A percentile compares a stretch with the other conserved stretches of the same genome.
Evolutionary conservation across 2,329 filamentous ascomycete species (phyloP).

Genomic region (Ambrosiella cleistominuta): DNA sequence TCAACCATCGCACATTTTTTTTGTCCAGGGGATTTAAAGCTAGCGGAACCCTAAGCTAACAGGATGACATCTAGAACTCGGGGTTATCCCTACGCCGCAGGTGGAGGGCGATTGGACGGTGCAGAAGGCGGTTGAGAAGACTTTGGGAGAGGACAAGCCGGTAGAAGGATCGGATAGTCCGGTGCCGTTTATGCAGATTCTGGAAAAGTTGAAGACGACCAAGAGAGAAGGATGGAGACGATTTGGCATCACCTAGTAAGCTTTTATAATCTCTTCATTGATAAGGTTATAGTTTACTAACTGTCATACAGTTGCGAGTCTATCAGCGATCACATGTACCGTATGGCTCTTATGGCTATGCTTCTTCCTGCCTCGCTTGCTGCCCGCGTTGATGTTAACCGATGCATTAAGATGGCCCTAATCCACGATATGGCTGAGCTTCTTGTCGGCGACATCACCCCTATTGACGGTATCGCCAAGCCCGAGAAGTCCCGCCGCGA

Average conservation of each 20-base stretch:
- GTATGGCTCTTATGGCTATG: slow-evolving; percentile 94
- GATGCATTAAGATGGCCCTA: slow-evolving; percentile 88
- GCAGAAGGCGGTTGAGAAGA: slow-evolving; percentile 14
- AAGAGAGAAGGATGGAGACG: slow-evolving; percentile 92
- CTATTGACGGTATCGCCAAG: slow-evolving; percentile 71
- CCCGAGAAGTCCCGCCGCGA: slow-evolving; percentile 79
- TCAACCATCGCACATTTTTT: too few relatives aligned
- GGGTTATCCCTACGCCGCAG: slow-evolving; percentile 15
- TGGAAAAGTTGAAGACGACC: slow-evolving; percentile 87
- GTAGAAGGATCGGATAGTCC: slow-evolving; percentile 50
- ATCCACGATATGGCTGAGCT: slow-evolving; percentile 96
- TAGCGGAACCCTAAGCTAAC: not conserved
- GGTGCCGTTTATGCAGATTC: slow-evolving; percentile 81
- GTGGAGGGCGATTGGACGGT: slow-evolving; percentile 17
- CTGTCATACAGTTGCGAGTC: slow-evolving; percentile 50
- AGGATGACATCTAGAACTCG: slow-evolving; percentile 14
- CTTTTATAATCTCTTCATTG: not conserved
- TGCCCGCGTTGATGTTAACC: slow-evolving; percentile 53
- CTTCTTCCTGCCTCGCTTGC: slow-evolving; percentile 63
- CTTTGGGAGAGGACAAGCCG: slow-evolving; percentile 23
- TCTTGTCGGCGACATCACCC: slow-evolving; percentile 91
- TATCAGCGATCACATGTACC: slow-evolving; percentile 98
- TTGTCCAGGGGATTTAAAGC: too few relatives aligned
- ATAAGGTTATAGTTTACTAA: not conserved
- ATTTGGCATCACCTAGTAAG: slow-evolving; percentile 52